Evolutionary conservation across 176 grass and related monocot species (phyloP).

Genomic region (Rhynchospora breviuscula): DNA sequence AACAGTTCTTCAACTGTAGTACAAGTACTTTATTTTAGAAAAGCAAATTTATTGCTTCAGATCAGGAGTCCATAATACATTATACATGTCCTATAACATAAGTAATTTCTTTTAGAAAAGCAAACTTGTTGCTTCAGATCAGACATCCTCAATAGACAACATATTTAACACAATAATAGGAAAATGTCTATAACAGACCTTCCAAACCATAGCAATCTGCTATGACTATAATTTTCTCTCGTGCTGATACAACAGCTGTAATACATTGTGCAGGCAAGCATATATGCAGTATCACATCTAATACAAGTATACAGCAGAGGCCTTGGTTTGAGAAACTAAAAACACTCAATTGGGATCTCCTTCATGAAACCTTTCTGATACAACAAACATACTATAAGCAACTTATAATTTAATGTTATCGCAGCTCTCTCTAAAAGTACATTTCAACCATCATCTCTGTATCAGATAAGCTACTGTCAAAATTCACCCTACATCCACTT

Average conservation of each 20-base stretch:
- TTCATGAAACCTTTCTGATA: too few species aligned
- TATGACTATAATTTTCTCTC: not conserved
- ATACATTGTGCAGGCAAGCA: not conserved
- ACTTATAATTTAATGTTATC: not conserved
- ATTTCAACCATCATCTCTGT: slow-evolving; percentile 34
- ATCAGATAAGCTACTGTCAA: slow-evolving; percentile 43
- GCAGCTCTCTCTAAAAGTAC: slow-evolving; percentile 43
- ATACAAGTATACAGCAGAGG: not conserved
- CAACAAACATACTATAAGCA: not conserved
- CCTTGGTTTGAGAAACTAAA: not conserved
- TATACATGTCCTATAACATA: not conserved
- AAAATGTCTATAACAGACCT: not conserved
- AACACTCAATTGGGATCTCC: too few species aligned
- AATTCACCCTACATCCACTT: slow-evolving; percentile 61
- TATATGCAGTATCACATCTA: not conserved
- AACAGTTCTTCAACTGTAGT: not conserved
- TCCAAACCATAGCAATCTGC: not conserved
- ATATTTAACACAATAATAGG: not conserved
- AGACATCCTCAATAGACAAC: too few species aligned
- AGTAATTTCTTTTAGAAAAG: too few species aligned
- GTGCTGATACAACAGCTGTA: not conserved
- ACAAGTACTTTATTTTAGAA: not conserved
- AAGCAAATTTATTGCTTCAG: not conserved
- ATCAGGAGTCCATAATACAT: not conserved
- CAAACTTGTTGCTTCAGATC: too few species aligned